These are phyloP conservation scores for Collybiopsis luxurians DNA, from an alignment of 768 basidiomycete species.

Conservation along the genomic window DNA sequence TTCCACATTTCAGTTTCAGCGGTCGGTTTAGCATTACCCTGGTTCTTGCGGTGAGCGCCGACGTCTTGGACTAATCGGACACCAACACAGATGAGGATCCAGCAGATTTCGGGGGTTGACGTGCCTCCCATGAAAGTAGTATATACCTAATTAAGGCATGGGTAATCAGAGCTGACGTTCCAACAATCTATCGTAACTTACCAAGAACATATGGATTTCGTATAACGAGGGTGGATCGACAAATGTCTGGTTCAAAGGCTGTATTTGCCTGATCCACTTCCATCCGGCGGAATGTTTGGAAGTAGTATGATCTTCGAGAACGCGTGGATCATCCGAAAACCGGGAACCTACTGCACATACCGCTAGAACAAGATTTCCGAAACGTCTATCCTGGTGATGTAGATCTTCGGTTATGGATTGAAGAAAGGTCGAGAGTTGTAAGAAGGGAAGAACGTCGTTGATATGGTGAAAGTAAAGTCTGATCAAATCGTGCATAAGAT, in stretches of 20 bases:
- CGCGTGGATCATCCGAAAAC: slow-evolving; percentile 37
- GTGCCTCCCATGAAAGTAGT: slow-evolving; percentile 31
- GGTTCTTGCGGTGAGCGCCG: slow-evolving; percentile 17
- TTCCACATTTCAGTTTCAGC: slow-evolving; percentile 63
- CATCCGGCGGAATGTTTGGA: slow-evolving; percentile 3
- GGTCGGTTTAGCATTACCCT: slow-evolving; percentile 17
- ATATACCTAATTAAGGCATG: slow-evolving; percentile 32
- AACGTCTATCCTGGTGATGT: slow-evolving; percentile 34
- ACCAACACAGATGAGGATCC: slow-evolving; percentile 45
- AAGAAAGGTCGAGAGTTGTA: slow-evolving; percentile 51
- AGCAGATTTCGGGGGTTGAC: slow-evolving; percentile 36
- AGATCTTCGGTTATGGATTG: slow-evolving; percentile 29
- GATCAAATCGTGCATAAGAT: slow-evolving; percentile 27
- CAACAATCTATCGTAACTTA: too few species aligned
- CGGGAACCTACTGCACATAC: slow-evolving; percentile 51
- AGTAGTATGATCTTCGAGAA: slow-evolving; percentile 12
- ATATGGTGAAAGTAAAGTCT: slow-evolving; percentile 44
- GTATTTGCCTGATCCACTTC: slow-evolving; percentile 42
- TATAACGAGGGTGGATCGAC: slow-evolving; percentile 47
- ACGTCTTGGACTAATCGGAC: slow-evolving; percentile 51
- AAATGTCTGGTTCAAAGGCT: slow-evolving; percentile 46
- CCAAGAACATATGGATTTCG: slow-evolving; percentile 53
- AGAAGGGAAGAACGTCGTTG: slow-evolving; percentile 40
- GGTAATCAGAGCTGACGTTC: too few species aligned
- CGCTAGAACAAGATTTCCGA: slow-evolving; percentile 43